Evolutionary conservation across 176 grass and related monocot species (phyloP).

Genomic region (Luzula sylvatica): DNA sequence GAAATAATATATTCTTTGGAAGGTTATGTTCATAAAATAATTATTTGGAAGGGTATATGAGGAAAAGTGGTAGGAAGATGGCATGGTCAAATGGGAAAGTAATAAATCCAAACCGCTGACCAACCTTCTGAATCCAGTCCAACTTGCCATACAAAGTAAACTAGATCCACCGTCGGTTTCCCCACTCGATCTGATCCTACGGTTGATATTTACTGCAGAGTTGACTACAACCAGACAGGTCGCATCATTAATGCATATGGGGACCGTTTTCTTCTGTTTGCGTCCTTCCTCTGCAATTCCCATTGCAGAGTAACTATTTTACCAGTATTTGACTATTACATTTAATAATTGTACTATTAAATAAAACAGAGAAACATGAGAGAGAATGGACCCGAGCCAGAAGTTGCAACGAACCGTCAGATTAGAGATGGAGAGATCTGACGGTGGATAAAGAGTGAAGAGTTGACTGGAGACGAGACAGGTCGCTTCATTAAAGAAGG

Average conservation of each 20-base stretch:
- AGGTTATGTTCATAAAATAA: not conserved
- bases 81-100: slow-evolving; percentile 12
- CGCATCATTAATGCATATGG: slow-evolving; percentile 15
- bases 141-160: slow-evolving; percentile 1
- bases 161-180: not conserved
- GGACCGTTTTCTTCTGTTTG: not conserved
- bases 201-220: not conserved
- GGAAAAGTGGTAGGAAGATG: not conserved
- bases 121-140: slow-evolving; percentile 4
- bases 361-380: no score
- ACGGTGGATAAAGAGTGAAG: not conserved
- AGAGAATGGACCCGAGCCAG: slow-evolving; percentile 2
- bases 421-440: not conserved
- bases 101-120: slow-evolving; percentile 25
- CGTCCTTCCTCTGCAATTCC: no score
- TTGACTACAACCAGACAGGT: slow-evolving; percentile 16
- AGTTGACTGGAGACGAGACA: not conserved
- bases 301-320: no score
- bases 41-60: not conserved
- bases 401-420: not conserved
- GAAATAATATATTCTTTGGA: not conserved
- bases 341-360: no score
- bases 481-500: not conserved
- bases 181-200: slow-evolving; percentile 2
- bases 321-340: no score